Base-by-base conservation (phyloP, 352 stramenopile genomes). In the Plasmopara muralis region DNA sequence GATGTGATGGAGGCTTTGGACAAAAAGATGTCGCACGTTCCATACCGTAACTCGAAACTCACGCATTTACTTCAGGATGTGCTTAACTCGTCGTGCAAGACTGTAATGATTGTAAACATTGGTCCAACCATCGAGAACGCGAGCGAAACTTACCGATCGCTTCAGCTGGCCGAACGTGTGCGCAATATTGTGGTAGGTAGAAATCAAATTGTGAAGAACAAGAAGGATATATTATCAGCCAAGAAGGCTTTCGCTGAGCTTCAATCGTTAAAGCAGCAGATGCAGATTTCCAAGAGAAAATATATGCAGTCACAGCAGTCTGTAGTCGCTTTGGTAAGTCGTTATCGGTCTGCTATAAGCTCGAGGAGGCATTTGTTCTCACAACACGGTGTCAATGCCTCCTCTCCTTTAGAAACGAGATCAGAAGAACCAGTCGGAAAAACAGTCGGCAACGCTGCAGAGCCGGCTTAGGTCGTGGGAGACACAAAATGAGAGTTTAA, bases 21-120 rank as follows among this genome's bases (percentile, higher is more conserved):
- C 58, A 89, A 88, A 55, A 97, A 97, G 68, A 69, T 85, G 38
- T 58, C 69, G 25, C 93, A 98, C 63, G 85, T 99, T 31, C 95
- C 95, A 37, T 99, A 98, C 58, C 78, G 95, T 64, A 98, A 99
- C 68, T 98, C 87, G 5, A 99, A 99, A 74, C 82, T 99, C 7
- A 99, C 97, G n/a, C 94, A 95, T 55, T 63, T 99, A 34, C 66
- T 99, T 6, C 85, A 98, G 67, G 93, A 97, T 77, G 90, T 89
- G 53, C 84, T 86, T 56, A 88, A 90, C 43, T 85, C 79, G 20
- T 85, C 76, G 29, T 89, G 80, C 55, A 98, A 98, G 73, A 96
- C 90, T 8, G 74, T 97, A 29, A 97, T 98, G 87, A 96, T 98
- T 59, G 85, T 97, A 31, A 93, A 93, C 38, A 78, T 96, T 9